Percentiles rank a stretch among this genome's conserved stretches.
Evolutionary conservation across 495 filamentous ascomycete genomes (phyloP).

Genomic region (Xylaria grammica): DNA sequence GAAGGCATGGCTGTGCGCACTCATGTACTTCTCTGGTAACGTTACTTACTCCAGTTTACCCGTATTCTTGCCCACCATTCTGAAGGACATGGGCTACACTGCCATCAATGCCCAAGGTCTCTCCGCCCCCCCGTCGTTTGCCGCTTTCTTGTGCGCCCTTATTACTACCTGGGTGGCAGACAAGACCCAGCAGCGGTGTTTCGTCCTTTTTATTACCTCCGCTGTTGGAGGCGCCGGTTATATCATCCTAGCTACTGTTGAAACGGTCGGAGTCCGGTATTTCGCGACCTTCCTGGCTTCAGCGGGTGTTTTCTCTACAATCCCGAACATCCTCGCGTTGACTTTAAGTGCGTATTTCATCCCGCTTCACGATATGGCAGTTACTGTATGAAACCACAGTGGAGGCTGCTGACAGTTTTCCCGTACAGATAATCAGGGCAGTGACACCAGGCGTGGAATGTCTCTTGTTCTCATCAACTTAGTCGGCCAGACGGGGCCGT

Average conservation of each 20-base stretch:
- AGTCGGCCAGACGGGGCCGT: slow-evolving; percentile 69
- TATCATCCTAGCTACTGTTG: slow-evolving; percentile 65
- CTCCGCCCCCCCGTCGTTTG: slow-evolving; percentile 76
- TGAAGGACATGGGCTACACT: slow-evolving; percentile 76
- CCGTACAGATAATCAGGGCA: slow-evolving; percentile 62
- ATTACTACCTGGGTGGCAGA: slow-evolving; percentile 71
- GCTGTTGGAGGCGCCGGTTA: slow-evolving; percentile 71
- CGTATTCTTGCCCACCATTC: slow-evolving; percentile 80
- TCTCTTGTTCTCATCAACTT: slow-evolving; percentile 70
- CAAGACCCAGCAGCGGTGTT: slow-evolving; percentile 70
- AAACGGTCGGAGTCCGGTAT: slow-evolving; percentile 64
- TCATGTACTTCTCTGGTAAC: slow-evolving; percentile 56
- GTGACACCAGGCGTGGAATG: slow-evolving; percentile 66
- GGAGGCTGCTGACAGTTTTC: slow-evolving; percentile 6
- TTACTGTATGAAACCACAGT: neutral
- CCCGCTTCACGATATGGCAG: neutral
- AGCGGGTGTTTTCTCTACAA: slow-evolving; percentile 65
- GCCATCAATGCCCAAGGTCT: slow-evolving; percentile 75
- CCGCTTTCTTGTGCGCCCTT: slow-evolving; percentile 70
- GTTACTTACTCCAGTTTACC: slow-evolving; percentile 75
- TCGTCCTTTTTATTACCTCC: slow-evolving; percentile 65
- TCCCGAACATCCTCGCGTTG: slow-evolving; percentile 70
- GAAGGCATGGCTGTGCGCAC: slow-evolving; percentile 50
- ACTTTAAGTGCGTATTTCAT: slow-evolving; percentile 50
- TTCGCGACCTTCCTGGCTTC: slow-evolving; percentile 69